Conservation (phyloP, 139 green algal species). For the Tetradesmus lagerheimii region DNA sequence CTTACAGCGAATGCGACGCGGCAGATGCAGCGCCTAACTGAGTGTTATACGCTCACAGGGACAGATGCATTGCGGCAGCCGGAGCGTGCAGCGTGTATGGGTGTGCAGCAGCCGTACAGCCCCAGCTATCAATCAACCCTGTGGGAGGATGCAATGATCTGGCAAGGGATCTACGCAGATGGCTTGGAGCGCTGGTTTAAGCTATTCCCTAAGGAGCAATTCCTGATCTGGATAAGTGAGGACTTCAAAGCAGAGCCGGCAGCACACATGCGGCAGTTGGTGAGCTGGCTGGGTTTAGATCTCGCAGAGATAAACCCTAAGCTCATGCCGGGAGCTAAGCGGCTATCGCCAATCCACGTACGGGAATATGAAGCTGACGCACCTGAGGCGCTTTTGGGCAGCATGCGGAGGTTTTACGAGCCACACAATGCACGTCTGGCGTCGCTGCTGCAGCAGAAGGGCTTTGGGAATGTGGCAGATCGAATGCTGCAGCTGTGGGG, state of each 20-base stretch:
- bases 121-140: not conserved
- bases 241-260: slow-evolving; percentile 28
- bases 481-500: slow-evolving; percentile 6
- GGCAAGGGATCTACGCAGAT: slow-evolving; percentile 31
- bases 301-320: not conserved
- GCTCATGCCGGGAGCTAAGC: not conserved
- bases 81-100: slow-evolving; percentile 1
- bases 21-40: not conserved
- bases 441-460: not conserved
- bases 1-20: not conserved
- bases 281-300: not conserved
- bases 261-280: slow-evolving; percentile 11
- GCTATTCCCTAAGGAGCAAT: slow-evolving; percentile 23
- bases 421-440: slow-evolving; percentile 14
- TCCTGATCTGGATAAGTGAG: slow-evolving; percentile 35
- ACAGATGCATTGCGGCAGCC: not conserved
- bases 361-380: not conserved
- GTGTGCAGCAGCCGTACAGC: slow-evolving; percentile 5
- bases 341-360: not conserved
- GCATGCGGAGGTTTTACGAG: not conserved
- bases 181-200: slow-evolving; percentile 29
- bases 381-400: not conserved
- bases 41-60: not conserved
- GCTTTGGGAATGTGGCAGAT: not conserved
- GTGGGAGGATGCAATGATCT: not conserved